phyloP scores from a whole-genome alignment of 805 yeast species.

The Wickerhamiella nectarea region DNA sequence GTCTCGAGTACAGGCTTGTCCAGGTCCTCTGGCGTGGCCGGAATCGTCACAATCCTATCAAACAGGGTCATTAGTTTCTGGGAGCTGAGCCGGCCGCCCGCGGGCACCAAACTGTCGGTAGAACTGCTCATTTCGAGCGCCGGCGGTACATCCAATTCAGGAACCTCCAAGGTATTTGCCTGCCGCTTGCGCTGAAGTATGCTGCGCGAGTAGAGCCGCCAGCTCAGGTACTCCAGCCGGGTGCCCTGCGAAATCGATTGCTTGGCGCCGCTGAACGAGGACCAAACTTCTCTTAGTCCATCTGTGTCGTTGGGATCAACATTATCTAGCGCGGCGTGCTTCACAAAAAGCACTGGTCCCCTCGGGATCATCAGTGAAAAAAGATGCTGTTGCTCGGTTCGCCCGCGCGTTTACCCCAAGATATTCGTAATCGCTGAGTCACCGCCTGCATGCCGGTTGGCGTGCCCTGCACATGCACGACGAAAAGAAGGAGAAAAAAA shows the following conservation, averaged over 20 bases:
- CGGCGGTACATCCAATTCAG: constrained; percentile 4
- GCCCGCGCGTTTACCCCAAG: neutral
- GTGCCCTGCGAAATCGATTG: constrained; percentile 17
- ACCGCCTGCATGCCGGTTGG: neutral
- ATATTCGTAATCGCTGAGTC: neutral
- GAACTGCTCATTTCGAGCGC: constrained; percentile 6
- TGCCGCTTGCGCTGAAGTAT: constrained; percentile 9
- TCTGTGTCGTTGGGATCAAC: constrained; percentile 18
- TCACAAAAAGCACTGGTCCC: constrained; percentile 15
- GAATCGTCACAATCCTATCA: constrained; percentile 6
- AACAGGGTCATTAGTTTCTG: constrained; percentile 1
- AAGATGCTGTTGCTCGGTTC: neutral
- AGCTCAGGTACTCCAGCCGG: constrained; percentile 18
- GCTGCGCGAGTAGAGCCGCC: constrained; percentile 21
- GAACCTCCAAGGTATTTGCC: constrained; percentile 1
- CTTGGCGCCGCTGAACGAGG: constrained; percentile 19
- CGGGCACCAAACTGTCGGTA: neutral
- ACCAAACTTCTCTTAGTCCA: constrained; percentile 19
- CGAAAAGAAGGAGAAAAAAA: neutral
- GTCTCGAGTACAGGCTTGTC: neutral
- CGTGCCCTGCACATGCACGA: neutral
- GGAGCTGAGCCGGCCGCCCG: neutral
- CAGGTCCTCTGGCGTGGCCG: constrained; percentile 5
- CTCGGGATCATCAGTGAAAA: constrained; percentile 4
- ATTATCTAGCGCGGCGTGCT: constrained; percentile 16